Conservation (phyloP, 2,329 filamentous ascomycete genomes). For the Lomentospora prolificans region DNA sequence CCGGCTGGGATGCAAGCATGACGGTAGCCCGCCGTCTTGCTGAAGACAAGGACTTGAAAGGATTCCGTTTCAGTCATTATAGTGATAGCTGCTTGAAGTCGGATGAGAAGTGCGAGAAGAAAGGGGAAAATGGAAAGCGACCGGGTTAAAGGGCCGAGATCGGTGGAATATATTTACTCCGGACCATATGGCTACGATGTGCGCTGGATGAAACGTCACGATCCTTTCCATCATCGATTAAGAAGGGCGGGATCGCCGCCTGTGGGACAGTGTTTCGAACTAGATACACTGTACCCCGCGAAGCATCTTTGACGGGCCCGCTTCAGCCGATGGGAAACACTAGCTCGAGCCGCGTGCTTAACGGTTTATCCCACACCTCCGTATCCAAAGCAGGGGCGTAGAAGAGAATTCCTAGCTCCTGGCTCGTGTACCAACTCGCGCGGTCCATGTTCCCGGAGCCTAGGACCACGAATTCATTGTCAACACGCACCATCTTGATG, state of each 20-base stretch:
- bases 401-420: constrained; percentile 64
- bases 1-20: constrained; percentile 29
- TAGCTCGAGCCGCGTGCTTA: constrained; percentile 25
- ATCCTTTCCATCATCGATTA: too few species aligned
- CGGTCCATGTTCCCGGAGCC: constrained; percentile 80
- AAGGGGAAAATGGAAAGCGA: too few species aligned
- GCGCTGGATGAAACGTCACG: too few species aligned
- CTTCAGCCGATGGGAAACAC: constrained; percentile 14
- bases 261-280: background rate
- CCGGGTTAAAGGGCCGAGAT: too few species aligned
- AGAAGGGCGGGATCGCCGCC: too few species aligned
- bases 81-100: background rate
- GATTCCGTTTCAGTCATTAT: background rate
- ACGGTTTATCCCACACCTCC: constrained; percentile 28
- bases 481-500: constrained; percentile 67
- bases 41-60: constrained; percentile 27
- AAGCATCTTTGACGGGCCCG: background rate
- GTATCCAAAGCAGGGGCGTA: constrained; percentile 29
- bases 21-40: constrained; percentile 26
- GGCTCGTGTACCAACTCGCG: constrained; percentile 79
- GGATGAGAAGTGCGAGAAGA: background rate
- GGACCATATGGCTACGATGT: too few species aligned
- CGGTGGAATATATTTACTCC: too few species aligned
- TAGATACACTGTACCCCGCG: background rate
- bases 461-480: constrained; percentile 55